phyloP scores from a whole-genome alignment of 2,329 filamentous ascomycete species.

The Alternaria conjuncta region DNA sequence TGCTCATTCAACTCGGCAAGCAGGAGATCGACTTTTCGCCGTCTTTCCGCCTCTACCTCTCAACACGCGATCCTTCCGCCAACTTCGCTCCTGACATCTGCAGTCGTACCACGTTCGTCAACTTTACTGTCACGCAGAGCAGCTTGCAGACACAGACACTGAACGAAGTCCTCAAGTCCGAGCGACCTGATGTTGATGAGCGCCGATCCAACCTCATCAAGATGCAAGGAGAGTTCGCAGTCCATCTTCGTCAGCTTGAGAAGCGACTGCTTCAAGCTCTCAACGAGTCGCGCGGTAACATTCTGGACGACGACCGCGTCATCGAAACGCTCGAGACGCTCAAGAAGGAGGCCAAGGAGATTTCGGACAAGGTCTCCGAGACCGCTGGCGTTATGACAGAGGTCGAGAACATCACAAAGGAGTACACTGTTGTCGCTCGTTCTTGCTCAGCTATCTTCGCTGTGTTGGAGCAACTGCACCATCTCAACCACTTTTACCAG shows the following conservation, averaged over 20 bases:
- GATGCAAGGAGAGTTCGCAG: slow-evolving; percentile 97
- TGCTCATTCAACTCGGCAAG: slow-evolving; percentile 96
- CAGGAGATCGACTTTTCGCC: slow-evolving; percentile 99
- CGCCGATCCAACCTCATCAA: slow-evolving; percentile 97
- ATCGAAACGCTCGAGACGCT: slow-evolving; percentile 97
- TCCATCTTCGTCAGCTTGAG: slow-evolving; percentile 95
- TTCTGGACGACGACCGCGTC: slow-evolving; percentile 96
- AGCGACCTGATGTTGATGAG: slow-evolving; percentile 96
- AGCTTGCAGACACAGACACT: slow-evolving; percentile 97
- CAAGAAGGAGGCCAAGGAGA: slow-evolving; percentile 96
- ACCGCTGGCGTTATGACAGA: slow-evolving; percentile 98
- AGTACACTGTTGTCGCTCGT: slow-evolving; percentile 91
- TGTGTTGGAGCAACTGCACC: slow-evolving; percentile 94
- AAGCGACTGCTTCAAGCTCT: slow-evolving; percentile 92
- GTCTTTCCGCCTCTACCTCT: slow-evolving; percentile 92
- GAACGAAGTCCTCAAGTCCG: slow-evolving; percentile 96
- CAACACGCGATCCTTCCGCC: slow-evolving; percentile 93
- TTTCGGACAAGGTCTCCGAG: slow-evolving; percentile 93
- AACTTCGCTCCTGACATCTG: slow-evolving; percentile 96
- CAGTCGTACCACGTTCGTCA: slow-evolving; percentile 98
- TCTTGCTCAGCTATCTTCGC: slow-evolving; percentile 98
- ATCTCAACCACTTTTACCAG: slow-evolving; percentile 99
- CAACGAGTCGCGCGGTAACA: slow-evolving; percentile 97
- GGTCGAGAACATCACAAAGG: slow-evolving; percentile 91
- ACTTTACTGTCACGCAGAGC: slow-evolving; percentile 98